A percentile compares a stretch with the other conserved stretches of the same genome.
phyloP scores from a whole-genome alignment of 2,329 filamentous ascomycete species.

The Cladosporium sphaerospermum region DNA sequence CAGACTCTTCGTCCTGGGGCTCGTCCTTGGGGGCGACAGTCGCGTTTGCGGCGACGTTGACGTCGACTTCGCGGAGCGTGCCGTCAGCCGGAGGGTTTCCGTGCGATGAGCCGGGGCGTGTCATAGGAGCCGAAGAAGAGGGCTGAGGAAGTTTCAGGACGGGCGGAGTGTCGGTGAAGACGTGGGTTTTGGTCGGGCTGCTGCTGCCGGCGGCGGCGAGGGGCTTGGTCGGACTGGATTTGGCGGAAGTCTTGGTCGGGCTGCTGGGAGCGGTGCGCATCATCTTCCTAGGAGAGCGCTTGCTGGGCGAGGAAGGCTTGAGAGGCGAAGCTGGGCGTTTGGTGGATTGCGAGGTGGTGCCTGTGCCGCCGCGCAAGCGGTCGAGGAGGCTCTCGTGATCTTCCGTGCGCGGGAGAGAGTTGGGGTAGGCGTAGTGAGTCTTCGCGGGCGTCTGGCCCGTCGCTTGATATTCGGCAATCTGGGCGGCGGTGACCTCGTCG shows the following conservation, averaged over 20 bases:
- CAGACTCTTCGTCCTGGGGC: slow-evolving; percentile 22
- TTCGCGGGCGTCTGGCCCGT: slow-evolving; percentile 86
- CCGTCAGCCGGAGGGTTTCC: slow-evolving; percentile 13
- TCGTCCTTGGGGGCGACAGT: slow-evolving; percentile 16
- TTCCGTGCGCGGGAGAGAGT: slow-evolving; percentile 69
- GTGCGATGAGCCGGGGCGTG: slow-evolving; percentile 25
- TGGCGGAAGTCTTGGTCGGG: slow-evolving; percentile 12
- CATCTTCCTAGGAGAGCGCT: slow-evolving; percentile 26
- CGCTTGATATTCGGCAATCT: slow-evolving; percentile 71
- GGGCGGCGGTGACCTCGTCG: slow-evolving; percentile 56
- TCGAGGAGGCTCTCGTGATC: slow-evolving; percentile 52
- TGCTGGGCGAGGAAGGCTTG: slow-evolving; percentile 27
- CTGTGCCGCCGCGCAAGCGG: slow-evolving; percentile 39
- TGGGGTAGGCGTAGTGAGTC: slow-evolving; percentile 72
- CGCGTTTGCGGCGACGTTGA: slow-evolving; percentile 35
- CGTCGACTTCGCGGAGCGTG: slow-evolving; percentile 43
- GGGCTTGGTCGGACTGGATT: slow-evolving; percentile 25
- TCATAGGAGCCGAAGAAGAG: slow-evolving; percentile 20
- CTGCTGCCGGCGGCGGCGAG: background rate
- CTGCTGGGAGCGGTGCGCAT: slow-evolving; percentile 3
- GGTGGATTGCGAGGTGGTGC: background rate
- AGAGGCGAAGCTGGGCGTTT: slow-evolving; percentile 23
- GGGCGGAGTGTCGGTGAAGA: slow-evolving; percentile 30
- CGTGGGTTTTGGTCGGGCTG: slow-evolving; percentile 28
- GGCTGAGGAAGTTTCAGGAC: slow-evolving; percentile 14